Percentiles rank a stretch among this genome's conserved stretches.
Conservation (phyloP, 331 rosid species). For the Malus hybrid region DNA sequence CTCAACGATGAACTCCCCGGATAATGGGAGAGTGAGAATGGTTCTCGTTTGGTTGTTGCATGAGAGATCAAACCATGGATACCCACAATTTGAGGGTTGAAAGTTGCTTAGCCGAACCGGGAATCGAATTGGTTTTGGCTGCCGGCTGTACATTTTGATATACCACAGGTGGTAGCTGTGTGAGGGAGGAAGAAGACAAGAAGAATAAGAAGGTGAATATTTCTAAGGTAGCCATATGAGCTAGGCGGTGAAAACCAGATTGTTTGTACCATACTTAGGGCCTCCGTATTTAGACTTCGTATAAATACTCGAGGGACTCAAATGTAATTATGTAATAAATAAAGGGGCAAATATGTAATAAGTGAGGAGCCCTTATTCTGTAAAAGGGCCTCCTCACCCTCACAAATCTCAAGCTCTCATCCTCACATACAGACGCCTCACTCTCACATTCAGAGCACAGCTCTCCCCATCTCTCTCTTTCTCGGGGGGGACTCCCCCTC, state of each 20-base stretch:
- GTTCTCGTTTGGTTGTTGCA: constrained; percentile 24
- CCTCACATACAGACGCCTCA: too few relatives aligned
- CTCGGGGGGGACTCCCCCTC: too few relatives aligned
- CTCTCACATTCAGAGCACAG: too few relatives aligned
- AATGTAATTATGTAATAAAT: not conserved
- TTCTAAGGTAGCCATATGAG: not conserved
- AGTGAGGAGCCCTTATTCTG: too few relatives aligned
- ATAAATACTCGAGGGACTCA: too few relatives aligned
- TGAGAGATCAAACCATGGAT: constrained; percentile 30
- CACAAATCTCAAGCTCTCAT: too few relatives aligned
- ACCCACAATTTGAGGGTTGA: constrained; percentile 2
- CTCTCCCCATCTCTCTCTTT: too few relatives aligned
- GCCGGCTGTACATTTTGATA: not conserved
- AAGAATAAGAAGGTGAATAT: not conserved
- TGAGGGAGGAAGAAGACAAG: not conserved
- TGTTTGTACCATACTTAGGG: too few relatives aligned
- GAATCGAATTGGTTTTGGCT: constrained; percentile 13
- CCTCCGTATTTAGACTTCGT: too few relatives aligned
- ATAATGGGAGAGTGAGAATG: constrained; percentile 33
- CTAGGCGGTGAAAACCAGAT: too few relatives aligned
- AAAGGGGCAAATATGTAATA: too few relatives aligned
- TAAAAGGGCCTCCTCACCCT: too few relatives aligned
- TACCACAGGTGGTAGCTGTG: not conserved
- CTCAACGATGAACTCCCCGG: constrained; percentile 14
- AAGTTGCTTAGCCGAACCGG: constrained; percentile 24